Conservation (phyloP, 306 rosid genomes). For the Senna tora region DNA sequence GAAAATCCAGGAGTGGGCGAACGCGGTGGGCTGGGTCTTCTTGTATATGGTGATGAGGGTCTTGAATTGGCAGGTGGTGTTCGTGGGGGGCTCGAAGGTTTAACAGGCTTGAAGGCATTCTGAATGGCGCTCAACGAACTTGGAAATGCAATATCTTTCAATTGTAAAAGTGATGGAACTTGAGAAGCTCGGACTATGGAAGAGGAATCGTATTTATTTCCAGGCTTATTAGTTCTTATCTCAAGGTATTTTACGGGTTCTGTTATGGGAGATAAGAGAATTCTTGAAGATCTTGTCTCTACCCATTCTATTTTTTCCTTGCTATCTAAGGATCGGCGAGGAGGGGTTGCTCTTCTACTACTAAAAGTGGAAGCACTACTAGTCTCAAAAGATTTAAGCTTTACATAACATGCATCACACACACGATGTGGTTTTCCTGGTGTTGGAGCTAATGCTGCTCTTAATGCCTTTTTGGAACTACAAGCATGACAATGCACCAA, state of each 20-base stretch:
- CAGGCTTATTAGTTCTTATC: constrained; percentile 52
- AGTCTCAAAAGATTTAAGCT: constrained; percentile 71
- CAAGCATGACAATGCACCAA: constrained; percentile 92
- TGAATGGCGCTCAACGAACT: constrained; percentile 65
- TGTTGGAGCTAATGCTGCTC: constrained; percentile 91
- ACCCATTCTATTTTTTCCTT: constrained; percentile 54
- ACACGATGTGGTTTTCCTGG: constrained; percentile 98
- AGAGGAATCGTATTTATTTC: constrained; percentile 50
- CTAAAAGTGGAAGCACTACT: constrained; percentile 39
- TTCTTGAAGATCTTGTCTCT: constrained; percentile 63
- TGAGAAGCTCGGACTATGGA: constrained; percentile 64
- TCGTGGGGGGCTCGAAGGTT: constrained; percentile 43
- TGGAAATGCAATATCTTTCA: constrained; percentile 80
- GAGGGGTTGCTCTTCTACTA: constrained; percentile 51
- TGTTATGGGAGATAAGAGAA: constrained; percentile 64
- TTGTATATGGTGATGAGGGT: constrained; percentile 65
- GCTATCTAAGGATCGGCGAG: constrained; percentile 53
- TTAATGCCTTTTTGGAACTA: constrained; percentile 84
- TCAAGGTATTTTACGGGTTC: constrained; percentile 69
- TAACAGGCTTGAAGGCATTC: constrained; percentile 52
- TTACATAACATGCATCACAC: constrained; percentile 80
- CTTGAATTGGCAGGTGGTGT: constrained; percentile 52
- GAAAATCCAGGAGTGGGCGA: constrained; percentile 73
- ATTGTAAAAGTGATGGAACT: constrained; percentile 59
- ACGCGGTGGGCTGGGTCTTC: constrained; percentile 85